Conservation (phyloP, 139 green algal genomes). For the Spirogloea muscicola region DNA sequence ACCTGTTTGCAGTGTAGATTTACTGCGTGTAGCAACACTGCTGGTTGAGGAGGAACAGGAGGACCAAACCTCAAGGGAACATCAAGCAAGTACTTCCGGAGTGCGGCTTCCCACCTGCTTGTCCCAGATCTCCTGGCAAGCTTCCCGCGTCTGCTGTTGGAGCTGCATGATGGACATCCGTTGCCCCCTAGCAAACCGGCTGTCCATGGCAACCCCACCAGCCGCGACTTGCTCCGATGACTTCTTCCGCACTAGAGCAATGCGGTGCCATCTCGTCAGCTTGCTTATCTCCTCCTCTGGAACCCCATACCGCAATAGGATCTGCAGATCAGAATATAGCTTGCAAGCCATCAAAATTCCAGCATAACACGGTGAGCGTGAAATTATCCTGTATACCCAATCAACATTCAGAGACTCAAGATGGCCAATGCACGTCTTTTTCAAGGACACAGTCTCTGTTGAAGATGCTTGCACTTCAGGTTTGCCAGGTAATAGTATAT, state of each 20-base stretch:
- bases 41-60: neutral
- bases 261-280: constrained; percentile 47
- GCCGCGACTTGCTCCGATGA: constrained; percentile 46
- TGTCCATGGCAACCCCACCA: constrained; percentile 3
- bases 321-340: no score
- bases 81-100: neutral
- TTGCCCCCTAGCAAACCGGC: constrained; percentile 55
- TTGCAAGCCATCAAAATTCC: no score
- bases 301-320: constrained; percentile 55
- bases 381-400: no score
- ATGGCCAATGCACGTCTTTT: no score
- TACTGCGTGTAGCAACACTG: no score
- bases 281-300: constrained; percentile 48
- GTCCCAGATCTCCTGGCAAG: constrained; percentile 58
- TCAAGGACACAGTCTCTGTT: no score
- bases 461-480: no score
- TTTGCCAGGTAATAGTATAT: no score
- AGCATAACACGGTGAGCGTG: no score
- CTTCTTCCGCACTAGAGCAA: constrained; percentile 57
- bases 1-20: neutral
- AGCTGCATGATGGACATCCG: constrained; percentile 52
- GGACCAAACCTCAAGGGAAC: neutral
- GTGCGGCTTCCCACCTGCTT: constrained; percentile 48
- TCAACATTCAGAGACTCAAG: no score
- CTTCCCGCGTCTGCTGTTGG: constrained; percentile 45